Conservation (phyloP, 2,329 filamentous ascomycete genomes). For the Penicillium sp. region DNA sequence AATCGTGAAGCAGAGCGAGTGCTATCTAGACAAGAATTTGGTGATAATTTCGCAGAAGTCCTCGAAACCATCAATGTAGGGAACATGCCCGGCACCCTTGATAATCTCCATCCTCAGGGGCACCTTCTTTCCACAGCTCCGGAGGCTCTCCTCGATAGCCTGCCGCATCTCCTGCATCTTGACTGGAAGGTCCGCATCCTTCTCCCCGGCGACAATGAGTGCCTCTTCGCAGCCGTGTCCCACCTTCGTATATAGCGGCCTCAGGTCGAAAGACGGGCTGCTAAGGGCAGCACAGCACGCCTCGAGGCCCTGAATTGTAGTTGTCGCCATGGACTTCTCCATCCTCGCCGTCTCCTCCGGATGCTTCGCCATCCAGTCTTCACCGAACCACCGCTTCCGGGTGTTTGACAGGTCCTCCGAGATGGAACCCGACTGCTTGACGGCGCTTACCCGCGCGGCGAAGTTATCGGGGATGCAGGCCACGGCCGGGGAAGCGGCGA, state of each 20-base stretch:
- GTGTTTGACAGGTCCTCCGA: slow-evolving; percentile 33
- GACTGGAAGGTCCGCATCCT: slow-evolving; percentile 44
- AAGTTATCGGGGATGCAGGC: slow-evolving; percentile 41
- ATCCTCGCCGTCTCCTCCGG: slow-evolving; percentile 39
- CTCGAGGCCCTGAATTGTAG: slow-evolving; percentile 45
- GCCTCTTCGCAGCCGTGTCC: slow-evolving; percentile 38
- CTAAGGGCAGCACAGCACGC: slow-evolving; percentile 44
- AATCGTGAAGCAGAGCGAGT: not conserved
- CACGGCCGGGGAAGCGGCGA: slow-evolving; percentile 41
- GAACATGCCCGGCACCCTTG: slow-evolving; percentile 7
- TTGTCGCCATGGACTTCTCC: slow-evolving; percentile 38
- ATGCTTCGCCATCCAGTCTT: slow-evolving; percentile 38
- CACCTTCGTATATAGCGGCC: slow-evolving; percentile 33
- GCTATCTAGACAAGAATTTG: slow-evolving; percentile 4
- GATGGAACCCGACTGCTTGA: slow-evolving; percentile 34
- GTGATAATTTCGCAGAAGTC: slow-evolving; percentile 5
- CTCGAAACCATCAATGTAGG: slow-evolving; percentile 8
- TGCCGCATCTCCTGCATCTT: slow-evolving; percentile 43
- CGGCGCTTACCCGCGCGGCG: slow-evolving; percentile 35
- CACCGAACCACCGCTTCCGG: slow-evolving; percentile 46
- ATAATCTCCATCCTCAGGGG: slow-evolving; percentile 6
- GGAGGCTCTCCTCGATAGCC: slow-evolving; percentile 30
- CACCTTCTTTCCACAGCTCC: slow-evolving; percentile 7
- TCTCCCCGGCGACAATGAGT: slow-evolving; percentile 44
- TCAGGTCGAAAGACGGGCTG: slow-evolving; percentile 42